Evolutionary conservation across 164 flowering plant genomes (phyloP), one percentile per base, ranked within the genome.

Genomic region (Vitis vinifera): DNA sequence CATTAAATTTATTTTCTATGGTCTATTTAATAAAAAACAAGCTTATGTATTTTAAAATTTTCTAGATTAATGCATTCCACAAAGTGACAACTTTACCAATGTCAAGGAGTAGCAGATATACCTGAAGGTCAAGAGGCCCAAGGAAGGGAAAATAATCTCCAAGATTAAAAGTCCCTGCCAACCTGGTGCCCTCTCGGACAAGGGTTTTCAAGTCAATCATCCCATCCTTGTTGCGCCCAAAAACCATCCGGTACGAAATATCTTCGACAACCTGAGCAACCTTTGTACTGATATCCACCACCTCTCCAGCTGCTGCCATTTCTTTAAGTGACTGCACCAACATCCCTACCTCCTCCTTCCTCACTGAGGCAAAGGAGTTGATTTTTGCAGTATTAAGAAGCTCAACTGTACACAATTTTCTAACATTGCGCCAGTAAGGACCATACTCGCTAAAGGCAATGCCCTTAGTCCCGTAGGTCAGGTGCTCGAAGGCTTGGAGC

Each of bases 91-190:
- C 27, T 23, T 23, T 23, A 23, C 2, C 27, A 23, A 23, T 23
- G 27, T 2, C 27, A 23, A 23, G 27, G 27, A 23, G 27, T 23
- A 23, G 27, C 27, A 55, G 44, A 37, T 37, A 30, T 70, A 73
- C 76, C 76, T 73, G 72, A 30, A 69, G 61, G 23, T 70, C 80
- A 50, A 79, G 60, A 1, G 70, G 51, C 17, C 59, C 64, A 5
- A 76, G 47, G 57, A 7, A 65, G 23, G 80, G 82, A 12, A 79
- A 37, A 53, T 48, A 79, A 61, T 79, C 82, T 13, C 65, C 75
- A n/a, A 79, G 2, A 53, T 79, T 79, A 37, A 76, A 73, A 17
- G 62, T 60, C 61, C 77, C 78, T 3, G 61, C 63, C 59, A 76
- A 29, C 29, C 53, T 44, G 47, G 66, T 7, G 3, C 27, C 53